Evolutionary conservation across 345 rosid genomes (phyloP), one percentile per base, ranked within the genome.

Genomic region (Gynandropsis gynandra): DNA sequence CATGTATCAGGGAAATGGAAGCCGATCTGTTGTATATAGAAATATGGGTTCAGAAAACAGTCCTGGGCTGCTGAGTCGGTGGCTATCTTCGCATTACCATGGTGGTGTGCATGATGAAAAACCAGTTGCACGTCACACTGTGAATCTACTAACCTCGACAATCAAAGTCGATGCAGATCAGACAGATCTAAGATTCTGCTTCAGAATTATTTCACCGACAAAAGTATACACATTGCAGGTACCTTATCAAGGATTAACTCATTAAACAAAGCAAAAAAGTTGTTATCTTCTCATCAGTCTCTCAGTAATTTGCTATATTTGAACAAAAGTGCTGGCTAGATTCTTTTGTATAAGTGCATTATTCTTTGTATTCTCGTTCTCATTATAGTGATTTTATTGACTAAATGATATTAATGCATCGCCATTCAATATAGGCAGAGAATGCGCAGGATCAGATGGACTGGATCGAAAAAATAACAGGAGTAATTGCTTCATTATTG

Each of bases 381-480:
- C 7, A 39, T 41, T 24, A 21, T 12, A 18, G 29, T 4, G 35
- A n/a, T 39, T 14, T 5, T 16, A 54, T 40, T 63, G 18, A 63
- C 56, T 31, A 56, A 14, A 47, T 7, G 2, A 31, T 18, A 8
- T 47, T 9, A 13, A 14, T 42, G 11, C 16, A 24, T 64, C 47
- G 20, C 39, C 58, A 62, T 42, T 31, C 50, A 60, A 65, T 72
- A 73, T 73, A 84, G 94, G 94, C 94, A 56, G 88, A 84, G 72
- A 84, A 75, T 72, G 80, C 82, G n/a, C 53, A 61, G 35, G 89
- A 84, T 62, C 94, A 84, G 68, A 77, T 71, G 83, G 94, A 84
- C 67, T 79, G 94, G 94, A 84, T 84, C 8, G 89, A 84, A 40
- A 84, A 81, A 62, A 84, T 84, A 68, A 84, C 74, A 48, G 94